A percentile compares a stretch with the other conserved stretches of the same genome.
phyloP scores from a whole-genome alignment of 2,329 filamentous ascomycete genomes.

The Emericellopsis atlantica region DNA sequence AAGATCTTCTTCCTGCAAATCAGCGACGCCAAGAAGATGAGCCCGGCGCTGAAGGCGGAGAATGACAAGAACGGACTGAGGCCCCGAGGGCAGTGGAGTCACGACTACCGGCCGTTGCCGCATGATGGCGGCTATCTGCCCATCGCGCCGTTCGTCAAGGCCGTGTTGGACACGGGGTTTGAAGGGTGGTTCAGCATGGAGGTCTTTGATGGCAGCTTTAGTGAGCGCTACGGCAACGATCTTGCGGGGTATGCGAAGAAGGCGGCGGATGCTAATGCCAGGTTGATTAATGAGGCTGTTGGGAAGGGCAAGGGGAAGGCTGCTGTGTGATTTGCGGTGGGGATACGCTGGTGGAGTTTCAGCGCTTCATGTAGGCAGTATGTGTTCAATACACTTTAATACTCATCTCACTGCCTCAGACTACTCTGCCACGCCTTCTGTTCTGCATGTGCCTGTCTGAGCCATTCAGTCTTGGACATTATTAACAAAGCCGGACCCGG shows the following conservation, averaged over 20 bases:
- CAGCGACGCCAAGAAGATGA: constrained; percentile 57
- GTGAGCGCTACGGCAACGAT: constrained; percentile 16
- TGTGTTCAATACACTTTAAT: no score
- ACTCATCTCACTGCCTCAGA: no score
- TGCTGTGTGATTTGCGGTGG: no score
- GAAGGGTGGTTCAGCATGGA: constrained; percentile 33
- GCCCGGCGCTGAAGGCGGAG: constrained; percentile 35
- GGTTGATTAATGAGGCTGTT: background rate
- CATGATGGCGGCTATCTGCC: constrained; percentile 62
- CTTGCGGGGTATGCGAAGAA: constrained; percentile 12
- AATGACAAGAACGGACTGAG: constrained; percentile 34
- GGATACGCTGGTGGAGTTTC: no score
- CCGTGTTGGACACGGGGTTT: constrained; percentile 7
- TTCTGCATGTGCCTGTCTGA: no score
- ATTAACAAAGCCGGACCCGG: no score
- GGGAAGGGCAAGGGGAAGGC: no score
- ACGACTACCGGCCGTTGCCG: constrained; percentile 56
- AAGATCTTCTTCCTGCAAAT: constrained; percentile 69
- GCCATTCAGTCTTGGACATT: no score
- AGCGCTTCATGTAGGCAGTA: no score
- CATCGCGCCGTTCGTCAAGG: constrained; percentile 30
- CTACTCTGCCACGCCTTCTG: no score
- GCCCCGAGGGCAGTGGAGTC: constrained; percentile 57
- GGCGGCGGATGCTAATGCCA: constrained; percentile 5
- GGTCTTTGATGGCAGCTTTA: constrained; percentile 26